phyloP scores from a whole-genome alignment of 2,329 filamentous ascomycete species.

The Cordyceps militaris region DNA sequence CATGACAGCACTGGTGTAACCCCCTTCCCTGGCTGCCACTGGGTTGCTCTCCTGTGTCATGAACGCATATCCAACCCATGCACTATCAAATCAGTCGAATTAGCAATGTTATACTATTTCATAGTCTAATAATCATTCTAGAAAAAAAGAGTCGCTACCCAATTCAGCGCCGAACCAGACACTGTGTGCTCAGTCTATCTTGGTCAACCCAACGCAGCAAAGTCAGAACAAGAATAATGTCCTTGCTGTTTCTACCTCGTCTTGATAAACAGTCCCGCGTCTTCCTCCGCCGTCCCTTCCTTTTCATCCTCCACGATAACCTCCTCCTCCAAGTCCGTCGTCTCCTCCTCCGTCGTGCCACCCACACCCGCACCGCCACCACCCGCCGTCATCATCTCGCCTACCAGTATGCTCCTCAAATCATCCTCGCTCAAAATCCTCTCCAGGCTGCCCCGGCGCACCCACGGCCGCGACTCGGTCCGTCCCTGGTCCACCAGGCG shows the following conservation, averaged over 20 bases:
- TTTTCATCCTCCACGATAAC: constrained; percentile 22
- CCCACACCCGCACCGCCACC: neutral
- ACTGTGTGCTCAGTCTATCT: neutral
- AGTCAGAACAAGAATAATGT: neutral
- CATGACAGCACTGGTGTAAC: too few species aligned
- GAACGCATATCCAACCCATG: too few species aligned
- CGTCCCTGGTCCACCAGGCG: constrained; percentile 55
- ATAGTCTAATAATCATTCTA: neutral
- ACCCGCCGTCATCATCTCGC: constrained; percentile 22
- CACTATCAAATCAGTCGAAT: too few species aligned
- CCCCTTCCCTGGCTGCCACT: too few species aligned
- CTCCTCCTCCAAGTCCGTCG: constrained; percentile 19
- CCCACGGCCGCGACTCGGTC: constrained; percentile 42
- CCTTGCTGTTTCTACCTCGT: neutral
- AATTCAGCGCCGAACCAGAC: constrained; percentile 5
- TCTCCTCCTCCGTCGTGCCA: constrained; percentile 31
- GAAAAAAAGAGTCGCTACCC: neutral
- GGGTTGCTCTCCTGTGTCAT: too few species aligned
- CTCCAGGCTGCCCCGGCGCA: constrained; percentile 47
- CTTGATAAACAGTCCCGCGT: constrained; percentile 6
- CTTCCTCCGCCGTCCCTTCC: constrained; percentile 13
- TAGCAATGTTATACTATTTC: neutral
- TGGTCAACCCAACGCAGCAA: neutral
- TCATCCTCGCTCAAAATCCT: constrained; percentile 57
- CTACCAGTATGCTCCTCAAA: constrained; percentile 40